phyloP scores from a whole-genome alignment of 768 basidiomycete genomes.

The Russula griseocarnosa region DNA sequence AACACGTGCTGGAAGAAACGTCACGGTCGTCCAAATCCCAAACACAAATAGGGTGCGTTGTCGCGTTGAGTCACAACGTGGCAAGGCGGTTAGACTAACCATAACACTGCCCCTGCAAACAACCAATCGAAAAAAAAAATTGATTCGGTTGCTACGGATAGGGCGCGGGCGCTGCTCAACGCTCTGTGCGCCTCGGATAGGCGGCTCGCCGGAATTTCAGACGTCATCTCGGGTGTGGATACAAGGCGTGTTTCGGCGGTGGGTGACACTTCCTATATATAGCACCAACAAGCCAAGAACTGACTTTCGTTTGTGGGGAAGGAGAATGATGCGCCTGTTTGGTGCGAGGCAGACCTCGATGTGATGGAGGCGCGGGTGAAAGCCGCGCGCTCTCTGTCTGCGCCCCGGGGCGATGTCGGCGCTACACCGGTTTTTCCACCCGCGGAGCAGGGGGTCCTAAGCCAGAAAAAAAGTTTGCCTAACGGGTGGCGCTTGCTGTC shows the following conservation, averaged over 20 bases:
- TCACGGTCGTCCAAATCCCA: constrained; percentile 24
- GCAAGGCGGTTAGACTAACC: not conserved
- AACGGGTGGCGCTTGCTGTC: constrained; percentile 55
- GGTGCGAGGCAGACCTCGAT: constrained; percentile 48
- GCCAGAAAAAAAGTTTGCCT: constrained; percentile 25
- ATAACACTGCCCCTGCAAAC: not conserved
- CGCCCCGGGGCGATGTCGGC: not conserved
- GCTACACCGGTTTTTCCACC: too few relatives aligned
- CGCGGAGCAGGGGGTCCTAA: not conserved
- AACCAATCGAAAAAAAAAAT: too few relatives aligned
- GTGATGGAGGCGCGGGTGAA: constrained; percentile 42
- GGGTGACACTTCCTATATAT: not conserved
- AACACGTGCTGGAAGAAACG: constrained; percentile 11
- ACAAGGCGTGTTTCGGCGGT: not conserved
- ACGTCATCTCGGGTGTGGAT: constrained; percentile 4
- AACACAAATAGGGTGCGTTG: constrained; percentile 40
- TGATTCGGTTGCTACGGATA: constrained; percentile 15
- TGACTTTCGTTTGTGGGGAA: not conserved
- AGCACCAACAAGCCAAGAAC: not conserved
- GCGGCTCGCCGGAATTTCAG: constrained; percentile 31
- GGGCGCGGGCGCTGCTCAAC: constrained; percentile 39
- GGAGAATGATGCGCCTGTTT: constrained; percentile 29
- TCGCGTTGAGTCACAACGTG: not conserved
- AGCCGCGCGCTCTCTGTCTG: constrained; percentile 3
- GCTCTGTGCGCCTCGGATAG: constrained; percentile 40